Evolutionary conservation across 2,329 filamentous ascomycete species (phyloP), one percentile per base, ranked within the genome.

Genomic region (Fusarium annulatum): DNA sequence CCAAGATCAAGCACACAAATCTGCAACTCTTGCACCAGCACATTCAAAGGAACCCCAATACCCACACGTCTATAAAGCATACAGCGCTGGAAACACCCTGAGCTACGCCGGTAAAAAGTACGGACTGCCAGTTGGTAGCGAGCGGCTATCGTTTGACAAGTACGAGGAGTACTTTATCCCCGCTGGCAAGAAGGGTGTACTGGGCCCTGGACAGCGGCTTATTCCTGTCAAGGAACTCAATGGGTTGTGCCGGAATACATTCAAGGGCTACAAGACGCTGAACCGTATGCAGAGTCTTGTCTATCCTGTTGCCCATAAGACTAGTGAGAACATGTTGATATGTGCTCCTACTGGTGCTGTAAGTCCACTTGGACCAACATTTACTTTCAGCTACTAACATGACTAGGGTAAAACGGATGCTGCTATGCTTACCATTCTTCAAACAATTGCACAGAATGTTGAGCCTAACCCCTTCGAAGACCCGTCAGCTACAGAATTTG

Each of bases 281-380:
- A 99, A 99, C 79, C 92, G 97, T 34, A 99, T 99, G 97, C 96
- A 99, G 84, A 98, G 95, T 81, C 86, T 99, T 53, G 94, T 98
- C 1, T 97, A 97, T 78, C 95, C 95, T 2, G 94, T 99, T 9
- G 96, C 95, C 1, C 98, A 99, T 84, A 94, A 92, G 81, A 98
- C 94, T 5, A 97, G 91, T 79, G 96, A 99, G 83, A 99, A 99
- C 76, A 98, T 99, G 96, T 89, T 99, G 58, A 97, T 99, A 67
- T 99, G 96, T 82, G 96, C 96, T 28, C 96, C 96, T 9, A 99
- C 96, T 61, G 96, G 96, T 90, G 95, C 95, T 69, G 88, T 89
- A 81, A 84, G 89, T 87, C 19, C 30, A 28, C 28, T 86, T n/a
- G 21, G 28, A 9, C 15, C 36, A 30, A 16, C 7, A 19, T 43